Conservation (phyloP, 2,329 filamentous ascomycete species). For the Magnaporthiopsis poae region DNA sequence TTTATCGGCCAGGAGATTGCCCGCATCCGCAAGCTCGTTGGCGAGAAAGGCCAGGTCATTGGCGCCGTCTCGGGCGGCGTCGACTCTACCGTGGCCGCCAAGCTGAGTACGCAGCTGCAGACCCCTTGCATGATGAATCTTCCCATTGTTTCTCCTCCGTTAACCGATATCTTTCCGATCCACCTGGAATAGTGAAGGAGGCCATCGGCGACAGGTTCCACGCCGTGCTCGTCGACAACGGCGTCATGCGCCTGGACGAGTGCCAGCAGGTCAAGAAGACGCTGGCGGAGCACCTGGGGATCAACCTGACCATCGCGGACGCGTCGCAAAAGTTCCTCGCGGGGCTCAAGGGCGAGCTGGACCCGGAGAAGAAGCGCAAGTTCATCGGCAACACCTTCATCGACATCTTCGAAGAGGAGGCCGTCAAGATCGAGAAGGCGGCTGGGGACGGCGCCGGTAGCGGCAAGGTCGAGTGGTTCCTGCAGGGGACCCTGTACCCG, state of each 20-base stretch:
- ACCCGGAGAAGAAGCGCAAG: constrained; percentile 64
- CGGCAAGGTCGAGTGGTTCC: constrained; percentile 75
- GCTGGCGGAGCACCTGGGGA: constrained; percentile 67
- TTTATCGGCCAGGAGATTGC: constrained; percentile 74
- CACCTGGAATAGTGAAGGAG: constrained; percentile 30
- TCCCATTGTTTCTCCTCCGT: background rate
- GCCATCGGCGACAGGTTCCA: constrained; percentile 74
- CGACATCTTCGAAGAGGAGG: constrained; percentile 69
- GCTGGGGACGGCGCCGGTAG: constrained; percentile 53
- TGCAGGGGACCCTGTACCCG: constrained; percentile 78
- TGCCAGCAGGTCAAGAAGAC: constrained; percentile 72
- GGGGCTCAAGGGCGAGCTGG: constrained; percentile 62
- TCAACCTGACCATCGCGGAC: constrained; percentile 83
- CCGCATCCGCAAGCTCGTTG: constrained; percentile 73
- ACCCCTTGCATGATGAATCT: too few relatives aligned
- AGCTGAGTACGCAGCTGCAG: constrained; percentile 40
- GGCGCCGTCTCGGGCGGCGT: constrained; percentile 59
- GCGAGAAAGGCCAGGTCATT: constrained; percentile 66
- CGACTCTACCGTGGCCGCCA: constrained; percentile 78
- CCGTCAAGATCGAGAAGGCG: constrained; percentile 56
- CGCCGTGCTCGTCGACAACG: constrained; percentile 66
- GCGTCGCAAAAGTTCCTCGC: constrained; percentile 67
- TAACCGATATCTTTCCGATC: constrained; percentile 29
- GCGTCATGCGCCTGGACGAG: constrained; percentile 77
- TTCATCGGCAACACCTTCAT: constrained; percentile 67